Evolutionary conservation across 2,329 filamentous ascomycete genomes (phyloP), one percentile per base, ranked within the genome.

Genomic region (Cladosporium colombiae): DNA sequence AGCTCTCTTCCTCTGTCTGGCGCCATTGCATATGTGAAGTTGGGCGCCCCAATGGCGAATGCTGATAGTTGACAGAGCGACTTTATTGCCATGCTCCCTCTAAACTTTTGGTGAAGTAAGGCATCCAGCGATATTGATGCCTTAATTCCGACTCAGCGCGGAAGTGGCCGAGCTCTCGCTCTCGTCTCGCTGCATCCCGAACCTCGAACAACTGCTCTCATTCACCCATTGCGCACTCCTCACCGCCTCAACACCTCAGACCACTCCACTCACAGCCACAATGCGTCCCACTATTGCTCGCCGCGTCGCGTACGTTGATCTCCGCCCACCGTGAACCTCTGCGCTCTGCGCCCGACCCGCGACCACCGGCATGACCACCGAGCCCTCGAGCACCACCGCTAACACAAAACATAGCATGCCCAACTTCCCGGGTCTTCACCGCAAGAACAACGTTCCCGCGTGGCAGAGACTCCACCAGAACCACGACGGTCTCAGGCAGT

Each of bases 381-480:
- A 52, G 25, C 8, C 27, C 37, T 27, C 27, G 21, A 29, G 31
- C 7, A 65, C 35, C 31, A n/a, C 23, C 52, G 56, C 62, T 65
- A 60, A 65, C 46, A 59, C 27, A 35, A 16, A 18, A 33, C 21
- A 18, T 50, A 66, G 64, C 44, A 56, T 66, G 55, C 55, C 55
- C 57, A 49, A 58, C 56, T 73, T 75, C 72, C 76, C 77, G 27
- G 76, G 76, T 61, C 73, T 92, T 82, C 83, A 91, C 85, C 88
- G 89, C 79, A 85, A 86, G 78, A 94, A 94, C 86, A 86, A 85
- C 75, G 91, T 93, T 74, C 89, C 90, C 65, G 75, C 90, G 77
- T 85, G 90, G 82, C 91, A 94, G 85, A 84, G 86, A 76, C 81
- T 86, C 73, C 92, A 91, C 84, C 91, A 93, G 83, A 82, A 85